Evolutionary conservation across 2,329 filamentous ascomycete genomes (phyloP).

Genomic region (Colletotrichum lentis): DNA sequence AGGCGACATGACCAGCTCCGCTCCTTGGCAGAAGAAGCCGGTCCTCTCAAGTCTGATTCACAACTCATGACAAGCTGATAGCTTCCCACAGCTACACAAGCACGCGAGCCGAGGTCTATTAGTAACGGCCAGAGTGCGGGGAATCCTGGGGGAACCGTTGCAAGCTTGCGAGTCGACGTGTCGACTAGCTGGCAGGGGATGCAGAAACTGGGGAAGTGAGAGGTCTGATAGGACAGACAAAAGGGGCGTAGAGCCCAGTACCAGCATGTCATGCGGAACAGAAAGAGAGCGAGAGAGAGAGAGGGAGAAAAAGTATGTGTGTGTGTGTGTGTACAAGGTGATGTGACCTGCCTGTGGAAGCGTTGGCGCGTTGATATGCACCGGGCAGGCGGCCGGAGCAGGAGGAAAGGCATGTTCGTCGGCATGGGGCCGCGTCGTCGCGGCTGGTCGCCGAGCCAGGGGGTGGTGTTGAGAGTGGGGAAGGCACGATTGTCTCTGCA

Average conservation of each 20-base stretch:
- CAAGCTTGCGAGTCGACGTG: not conserved
- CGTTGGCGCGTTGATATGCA: not conserved
- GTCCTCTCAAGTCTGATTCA: not conserved
- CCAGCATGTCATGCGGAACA: not conserved
- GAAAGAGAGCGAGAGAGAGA: too few relatives aligned
- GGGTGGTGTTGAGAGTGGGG: not conserved
- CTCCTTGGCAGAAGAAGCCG: slow-evolving; percentile 9
- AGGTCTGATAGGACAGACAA: slow-evolving; percentile 17
- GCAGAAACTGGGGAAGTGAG: not conserved
- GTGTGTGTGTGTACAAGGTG: not conserved
- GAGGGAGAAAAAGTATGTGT: not conserved
- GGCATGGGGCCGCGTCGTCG: slow-evolving; percentile 7
- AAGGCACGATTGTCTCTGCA: not conserved
- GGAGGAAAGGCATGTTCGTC: slow-evolving; percentile 10
- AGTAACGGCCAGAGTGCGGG: slow-evolving; percentile 30
- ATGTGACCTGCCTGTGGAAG: slow-evolving; percentile 12
- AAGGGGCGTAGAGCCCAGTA: not conserved
- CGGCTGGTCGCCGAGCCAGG: slow-evolving; percentile 27
- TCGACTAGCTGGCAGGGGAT: not conserved
- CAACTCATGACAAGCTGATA: not conserved
- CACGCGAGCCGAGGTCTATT: slow-evolving; percentile 29
- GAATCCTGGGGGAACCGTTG: slow-evolving; percentile 19
- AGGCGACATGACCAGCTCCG: not conserved
- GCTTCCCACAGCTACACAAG: not conserved
- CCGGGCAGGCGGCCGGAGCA: not conserved